Percentiles rank a stretch among this genome's conserved stretches.
These are phyloP conservation scores for Eucommia ulmoides DNA, from an alignment of 257 asterid genomes.

Conservation along the genomic window DNA sequence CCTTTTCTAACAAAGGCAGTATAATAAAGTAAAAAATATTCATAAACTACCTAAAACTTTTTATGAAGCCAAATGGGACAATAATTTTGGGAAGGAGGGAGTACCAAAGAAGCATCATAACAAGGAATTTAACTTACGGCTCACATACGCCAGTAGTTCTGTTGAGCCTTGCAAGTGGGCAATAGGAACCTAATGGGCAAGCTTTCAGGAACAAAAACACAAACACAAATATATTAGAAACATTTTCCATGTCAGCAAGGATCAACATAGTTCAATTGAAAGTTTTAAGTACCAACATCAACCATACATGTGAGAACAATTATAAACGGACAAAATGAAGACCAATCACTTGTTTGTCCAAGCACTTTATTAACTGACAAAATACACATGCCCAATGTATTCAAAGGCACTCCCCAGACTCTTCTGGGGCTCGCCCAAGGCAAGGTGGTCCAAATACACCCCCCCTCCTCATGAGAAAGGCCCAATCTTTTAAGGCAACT, in stretches of 20 bases:
- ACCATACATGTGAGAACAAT: not conserved
- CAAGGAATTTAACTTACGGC: constrained; percentile 47
- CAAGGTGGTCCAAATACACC: too few relatives aligned
- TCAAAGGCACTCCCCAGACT: too few relatives aligned
- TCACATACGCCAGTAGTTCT: constrained; percentile 42
- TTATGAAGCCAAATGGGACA: not conserved
- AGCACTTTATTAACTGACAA: too few relatives aligned
- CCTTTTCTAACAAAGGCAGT: too few relatives aligned
- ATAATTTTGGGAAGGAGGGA: constrained; percentile 1
- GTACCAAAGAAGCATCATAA: constrained; percentile 5
- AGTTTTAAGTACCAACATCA: not conserved
- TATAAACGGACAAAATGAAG: not conserved
- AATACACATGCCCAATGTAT: not conserved
- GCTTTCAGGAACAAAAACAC: constrained; percentile 39
- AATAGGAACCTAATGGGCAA: constrained; percentile 83
- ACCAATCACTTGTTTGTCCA: not conserved
- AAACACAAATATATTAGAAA: not conserved
- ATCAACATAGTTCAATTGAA: not conserved
- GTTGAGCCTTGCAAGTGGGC: constrained; percentile 65
- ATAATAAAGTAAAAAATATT: too few relatives aligned
- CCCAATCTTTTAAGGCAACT: too few relatives aligned
- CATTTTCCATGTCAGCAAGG: not conserved
- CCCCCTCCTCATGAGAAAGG: too few relatives aligned
- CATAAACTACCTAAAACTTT: too few relatives aligned
- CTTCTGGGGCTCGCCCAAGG: too few relatives aligned